These are phyloP conservation scores for Leucogyrophana mollusca DNA, from an alignment of 768 basidiomycete species.

Conservation along the genomic window DNA sequence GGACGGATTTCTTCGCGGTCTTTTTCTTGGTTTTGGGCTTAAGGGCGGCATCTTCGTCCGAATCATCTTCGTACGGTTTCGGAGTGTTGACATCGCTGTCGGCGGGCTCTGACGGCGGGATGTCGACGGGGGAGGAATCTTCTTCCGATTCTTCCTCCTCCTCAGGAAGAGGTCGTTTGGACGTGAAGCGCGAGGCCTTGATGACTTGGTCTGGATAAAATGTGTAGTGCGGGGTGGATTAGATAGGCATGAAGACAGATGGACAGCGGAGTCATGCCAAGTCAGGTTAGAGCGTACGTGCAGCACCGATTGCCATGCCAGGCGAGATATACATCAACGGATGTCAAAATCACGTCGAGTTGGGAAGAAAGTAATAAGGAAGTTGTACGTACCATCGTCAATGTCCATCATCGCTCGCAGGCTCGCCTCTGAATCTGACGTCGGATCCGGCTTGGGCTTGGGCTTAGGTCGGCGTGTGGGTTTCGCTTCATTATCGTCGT, in stretches of 20 bases:
- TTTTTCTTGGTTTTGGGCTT: conserved; percentile 35
- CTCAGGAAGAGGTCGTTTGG: conserved; percentile 2
- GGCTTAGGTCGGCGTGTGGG: conserved; percentile 26
- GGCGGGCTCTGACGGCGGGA: conserved; percentile 11
- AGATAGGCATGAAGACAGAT: neutral
- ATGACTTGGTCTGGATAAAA: conserved; percentile 23
- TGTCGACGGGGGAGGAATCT: conserved; percentile 19
- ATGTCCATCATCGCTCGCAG: conserved; percentile 72
- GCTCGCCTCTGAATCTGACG: conserved; percentile 45
- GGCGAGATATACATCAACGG: too few species aligned
- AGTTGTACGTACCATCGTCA: conserved; percentile 57
- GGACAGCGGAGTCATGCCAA: neutral
- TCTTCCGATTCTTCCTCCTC: conserved; percentile 25
- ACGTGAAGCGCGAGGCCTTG: conserved; percentile 18
- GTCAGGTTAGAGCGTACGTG: too few species aligned
- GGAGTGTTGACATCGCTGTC: too few species aligned
- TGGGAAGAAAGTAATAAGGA: neutral
- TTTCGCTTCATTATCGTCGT: conserved; percentile 43
- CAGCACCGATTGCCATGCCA: too few species aligned
- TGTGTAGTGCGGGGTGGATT: neutral
- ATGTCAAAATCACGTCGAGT: too few species aligned
- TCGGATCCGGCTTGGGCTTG: conserved; percentile 35
- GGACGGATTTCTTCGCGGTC: conserved; percentile 59
- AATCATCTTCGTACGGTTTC: too few species aligned
- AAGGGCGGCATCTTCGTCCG: conserved; percentile 22